phyloP scores from a whole-genome alignment of 495 filamentous ascomycete genomes.

The Penicillium crystallinum region DNA sequence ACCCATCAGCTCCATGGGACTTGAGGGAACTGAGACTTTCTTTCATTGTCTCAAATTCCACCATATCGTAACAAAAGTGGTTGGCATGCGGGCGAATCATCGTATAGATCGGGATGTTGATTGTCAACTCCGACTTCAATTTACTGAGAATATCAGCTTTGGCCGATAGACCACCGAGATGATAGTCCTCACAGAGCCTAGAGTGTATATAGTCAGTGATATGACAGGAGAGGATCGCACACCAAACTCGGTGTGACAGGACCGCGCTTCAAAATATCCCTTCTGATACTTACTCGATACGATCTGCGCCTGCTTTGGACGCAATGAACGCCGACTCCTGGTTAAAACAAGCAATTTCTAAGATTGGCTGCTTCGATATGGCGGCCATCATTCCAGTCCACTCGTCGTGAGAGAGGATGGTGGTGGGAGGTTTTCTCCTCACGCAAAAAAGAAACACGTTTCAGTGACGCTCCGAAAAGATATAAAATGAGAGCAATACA shows the following conservation, averaged over 20 bases:
- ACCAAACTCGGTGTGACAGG: too few relatives aligned
- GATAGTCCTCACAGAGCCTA: constrained; percentile 33
- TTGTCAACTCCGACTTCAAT: constrained; percentile 24
- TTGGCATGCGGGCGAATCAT: constrained; percentile 47
- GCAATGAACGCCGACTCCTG: constrained; percentile 37
- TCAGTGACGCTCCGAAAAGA: too few relatives aligned
- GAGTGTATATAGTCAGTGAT: background rate
- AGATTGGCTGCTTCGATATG: constrained; percentile 4
- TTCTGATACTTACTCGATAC: constrained; percentile 38
- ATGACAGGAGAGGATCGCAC: background rate
- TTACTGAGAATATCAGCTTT: constrained; percentile 7
- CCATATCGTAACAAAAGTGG: constrained; percentile 35
- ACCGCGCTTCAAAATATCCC: background rate
- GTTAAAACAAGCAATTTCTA: constrained; percentile 51
- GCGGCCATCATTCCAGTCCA: background rate
- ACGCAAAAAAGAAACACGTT: too few relatives aligned
- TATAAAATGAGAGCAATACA: too few relatives aligned
- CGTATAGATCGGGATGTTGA: constrained; percentile 45
- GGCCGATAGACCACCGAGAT: constrained; percentile 22
- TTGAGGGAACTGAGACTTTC: constrained; percentile 29
- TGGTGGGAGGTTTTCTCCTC: too few relatives aligned
- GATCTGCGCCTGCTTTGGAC: constrained; percentile 35
- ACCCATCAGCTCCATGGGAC: constrained; percentile 35
- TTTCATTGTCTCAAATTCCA: constrained; percentile 40
- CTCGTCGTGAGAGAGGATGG: too few relatives aligned